Evolutionary conservation across 1,139 yeast species (phyloP), one percentile per base, ranked within the genome.

Genomic region (Sugiyamaella novakii): DNA sequence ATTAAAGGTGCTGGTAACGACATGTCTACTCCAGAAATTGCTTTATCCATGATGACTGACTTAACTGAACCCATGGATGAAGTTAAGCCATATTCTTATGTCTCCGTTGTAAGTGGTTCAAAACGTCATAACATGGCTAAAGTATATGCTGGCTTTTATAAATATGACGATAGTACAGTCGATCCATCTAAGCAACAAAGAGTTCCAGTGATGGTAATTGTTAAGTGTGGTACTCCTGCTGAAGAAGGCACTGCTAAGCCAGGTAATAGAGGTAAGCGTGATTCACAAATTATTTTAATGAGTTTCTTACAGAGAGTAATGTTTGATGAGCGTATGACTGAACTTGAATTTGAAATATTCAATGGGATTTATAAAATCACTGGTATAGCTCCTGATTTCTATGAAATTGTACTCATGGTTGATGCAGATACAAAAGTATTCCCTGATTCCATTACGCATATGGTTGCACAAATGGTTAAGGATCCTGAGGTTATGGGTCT

Each of bases 101-200:
- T 92, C 43, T 95, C 98, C 6, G 97, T 92, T 47, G 96, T 96
- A 1, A 85, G 84, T 62, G 98, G 98, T 56, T 64, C 87, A 6
- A 89, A 87, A 69, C 84, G 98, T 66, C 98, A 91, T 64, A 92
- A 92, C 65, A 88, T 88, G 96, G 97, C 98, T n/a, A 89, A 89
- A 67, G 88, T 91, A 10, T 66, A 68, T 44, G 83, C 95, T 11
- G 98, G 98, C 0, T 92, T 86, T 65, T 91, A 91, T 71, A 82
- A 83, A 57, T 91, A 88, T 63, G 81, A 86, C 60, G 84, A 84
- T 56, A 64, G 69, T 5, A 85, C 94, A 2, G 81, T 87, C 42
- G 86, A 94, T 3, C 73, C 74, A 3, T 89, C 85, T 58, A 84
- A 84, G 57, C 97, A 91, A 67, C 96, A 89, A 68, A 78, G 94